phyloP scores from a whole-genome alignment of 306 rosid genomes.

The Vigna mungo region DNA sequence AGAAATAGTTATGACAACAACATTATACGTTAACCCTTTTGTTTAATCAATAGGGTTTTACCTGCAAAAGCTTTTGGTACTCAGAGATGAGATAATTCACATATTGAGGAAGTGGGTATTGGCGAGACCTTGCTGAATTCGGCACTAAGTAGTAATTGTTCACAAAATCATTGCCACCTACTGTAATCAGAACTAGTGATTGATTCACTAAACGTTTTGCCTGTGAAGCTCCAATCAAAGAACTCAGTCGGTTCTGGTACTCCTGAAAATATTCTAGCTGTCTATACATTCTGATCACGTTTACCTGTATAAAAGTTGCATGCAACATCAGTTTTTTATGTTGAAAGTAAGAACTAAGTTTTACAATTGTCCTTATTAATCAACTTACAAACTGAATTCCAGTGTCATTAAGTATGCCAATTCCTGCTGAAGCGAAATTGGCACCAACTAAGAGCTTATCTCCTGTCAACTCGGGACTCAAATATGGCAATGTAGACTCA shows the following conservation, averaged over 20 bases:
- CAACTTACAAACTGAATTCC: conserved; percentile 76
- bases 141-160: conserved; percentile 82
- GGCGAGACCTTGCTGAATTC: conserved; percentile 74
- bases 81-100: conserved; percentile 67
- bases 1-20: not conserved
- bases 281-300: conserved; percentile 68
- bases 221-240: conserved; percentile 54
- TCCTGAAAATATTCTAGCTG: conserved; percentile 59
- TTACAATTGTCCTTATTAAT: too few species aligned
- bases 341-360: too few species aligned
- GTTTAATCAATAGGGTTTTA: conserved; percentile 29
- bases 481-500: conserved; percentile 70
- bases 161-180: conserved; percentile 86
- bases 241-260: conserved; percentile 59
- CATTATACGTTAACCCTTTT: not conserved
- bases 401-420: conserved; percentile 93
- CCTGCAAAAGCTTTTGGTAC: conserved; percentile 62
- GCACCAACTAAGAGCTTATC: conserved; percentile 72
- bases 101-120: conserved; percentile 63
- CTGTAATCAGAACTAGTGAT: conserved; percentile 66
- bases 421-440: conserved; percentile 91
- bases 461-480: conserved; percentile 66
- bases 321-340: too few species aligned
- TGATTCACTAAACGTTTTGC: conserved; percentile 52
- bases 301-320: conserved; percentile 47